Conservation (phyloP, 768 basidiomycete genomes). For the Rubroboletus satanas region DNA sequence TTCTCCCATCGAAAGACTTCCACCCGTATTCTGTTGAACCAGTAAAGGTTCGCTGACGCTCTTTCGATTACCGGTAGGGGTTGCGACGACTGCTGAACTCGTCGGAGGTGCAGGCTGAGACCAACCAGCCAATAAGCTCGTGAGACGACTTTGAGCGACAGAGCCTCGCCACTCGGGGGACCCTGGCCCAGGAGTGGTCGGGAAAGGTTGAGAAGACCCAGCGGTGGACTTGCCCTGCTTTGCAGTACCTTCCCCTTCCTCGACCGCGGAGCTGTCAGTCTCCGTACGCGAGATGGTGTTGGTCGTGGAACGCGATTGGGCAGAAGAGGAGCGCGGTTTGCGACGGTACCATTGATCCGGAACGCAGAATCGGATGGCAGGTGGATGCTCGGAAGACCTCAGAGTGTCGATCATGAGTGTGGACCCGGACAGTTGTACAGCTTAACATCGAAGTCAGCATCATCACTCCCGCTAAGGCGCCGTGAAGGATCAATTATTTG, state of each 20-base stretch:
- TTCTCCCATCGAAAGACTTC: constrained; percentile 24
- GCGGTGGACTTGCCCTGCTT: constrained; percentile 40
- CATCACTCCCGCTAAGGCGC: no score
- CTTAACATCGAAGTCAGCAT: constrained; percentile 9
- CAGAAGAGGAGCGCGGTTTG: constrained; percentile 50
- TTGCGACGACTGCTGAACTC: constrained; percentile 28
- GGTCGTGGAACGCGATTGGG: constrained; percentile 49
- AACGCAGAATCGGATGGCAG: constrained; percentile 58
- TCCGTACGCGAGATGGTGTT: constrained; percentile 28
- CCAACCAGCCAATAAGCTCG: constrained; percentile 67
- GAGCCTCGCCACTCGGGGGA: constrained; percentile 51
- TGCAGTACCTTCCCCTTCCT: constrained; percentile 59
- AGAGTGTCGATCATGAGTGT: constrained; percentile 14
- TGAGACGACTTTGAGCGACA: constrained; percentile 55
- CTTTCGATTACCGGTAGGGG: constrained; percentile 43
- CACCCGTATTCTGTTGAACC: constrained; percentile 44
- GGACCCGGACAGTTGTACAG: constrained; percentile 10
- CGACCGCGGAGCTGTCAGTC: constrained; percentile 28
- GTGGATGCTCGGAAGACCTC: constrained; percentile 7
- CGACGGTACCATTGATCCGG: constrained; percentile 80
- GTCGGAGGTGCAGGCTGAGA: constrained; percentile 43
- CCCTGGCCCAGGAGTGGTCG: constrained; percentile 19
- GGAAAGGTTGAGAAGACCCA: constrained; percentile 21
- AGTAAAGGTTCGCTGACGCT: constrained; percentile 72
- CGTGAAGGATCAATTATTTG: neutral